Evolutionary conservation across 495 filamentous ascomycete genomes (phyloP).

Genomic region (Tuber aestivum): DNA sequence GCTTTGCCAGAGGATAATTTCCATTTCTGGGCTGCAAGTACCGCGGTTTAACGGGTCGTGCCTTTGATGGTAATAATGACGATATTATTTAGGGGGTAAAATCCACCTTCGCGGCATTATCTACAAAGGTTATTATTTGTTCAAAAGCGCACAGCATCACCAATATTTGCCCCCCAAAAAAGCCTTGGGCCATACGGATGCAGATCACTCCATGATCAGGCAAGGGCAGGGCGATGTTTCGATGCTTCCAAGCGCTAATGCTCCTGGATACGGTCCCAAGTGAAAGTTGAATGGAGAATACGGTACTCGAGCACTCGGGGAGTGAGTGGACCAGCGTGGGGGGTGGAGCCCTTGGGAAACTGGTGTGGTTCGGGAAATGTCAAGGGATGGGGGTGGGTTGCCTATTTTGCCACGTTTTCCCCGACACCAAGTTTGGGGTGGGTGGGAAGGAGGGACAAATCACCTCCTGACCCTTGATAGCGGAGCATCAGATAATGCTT

Average conservation of each 20-base stretch:
- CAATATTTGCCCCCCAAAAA: background rate
- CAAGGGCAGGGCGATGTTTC: background rate
- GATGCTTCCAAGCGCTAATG: background rate
- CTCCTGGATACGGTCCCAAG: background rate
- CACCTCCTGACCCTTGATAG: slow-evolving; percentile 29
- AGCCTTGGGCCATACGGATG: background rate
- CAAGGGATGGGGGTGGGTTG: slow-evolving; percentile 9
- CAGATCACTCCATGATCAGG: background rate
- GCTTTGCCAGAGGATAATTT: background rate
- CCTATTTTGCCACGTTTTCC: slow-evolving; percentile 37
- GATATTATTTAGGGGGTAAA: background rate
- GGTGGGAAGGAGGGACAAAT: background rate
- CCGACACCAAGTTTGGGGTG: slow-evolving; percentile 20
- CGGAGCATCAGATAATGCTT: slow-evolving; percentile 14
- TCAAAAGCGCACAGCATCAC: background rate
- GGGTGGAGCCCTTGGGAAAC: background rate
- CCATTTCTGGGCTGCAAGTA: background rate
- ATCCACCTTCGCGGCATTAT: background rate
- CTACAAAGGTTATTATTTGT: background rate
- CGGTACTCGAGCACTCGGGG: background rate
- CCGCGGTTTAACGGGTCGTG: background rate
- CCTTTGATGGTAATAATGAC: background rate
- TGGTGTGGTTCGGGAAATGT: background rate
- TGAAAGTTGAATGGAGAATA: background rate
- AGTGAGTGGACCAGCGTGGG: background rate